phyloP scores from a whole-genome alignment of 139 green algal genomes.

The Micractinium conductrix region DNA sequence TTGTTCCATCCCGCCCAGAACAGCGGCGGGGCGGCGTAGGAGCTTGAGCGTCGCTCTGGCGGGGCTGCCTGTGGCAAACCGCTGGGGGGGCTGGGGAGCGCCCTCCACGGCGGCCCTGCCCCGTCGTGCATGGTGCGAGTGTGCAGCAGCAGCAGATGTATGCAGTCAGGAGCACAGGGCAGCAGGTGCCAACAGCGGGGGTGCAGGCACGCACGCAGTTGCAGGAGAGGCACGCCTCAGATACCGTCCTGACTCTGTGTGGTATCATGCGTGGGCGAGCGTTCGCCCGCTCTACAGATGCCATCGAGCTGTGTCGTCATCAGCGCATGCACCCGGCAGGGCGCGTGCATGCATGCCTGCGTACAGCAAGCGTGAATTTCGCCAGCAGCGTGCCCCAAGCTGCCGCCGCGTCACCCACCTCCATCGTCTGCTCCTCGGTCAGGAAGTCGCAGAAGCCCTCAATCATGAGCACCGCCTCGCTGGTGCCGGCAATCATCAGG shows the following conservation, averaged over 20 bases:
- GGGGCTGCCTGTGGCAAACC: constrained; percentile 38
- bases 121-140: not conserved
- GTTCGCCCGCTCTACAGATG: constrained; percentile 36
- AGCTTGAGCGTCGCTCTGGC: constrained; percentile 27
- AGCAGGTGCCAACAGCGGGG: no score
- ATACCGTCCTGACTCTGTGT: constrained; percentile 51
- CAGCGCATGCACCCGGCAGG: not conserved
- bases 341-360: not conserved
- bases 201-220: not conserved
- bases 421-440: constrained; percentile 87
- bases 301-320: constrained; percentile 21
- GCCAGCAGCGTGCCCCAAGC: not conserved
- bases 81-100: not conserved
- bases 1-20: constrained; percentile 13
- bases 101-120: constrained; percentile 26
- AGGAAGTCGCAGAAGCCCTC: constrained; percentile 97
- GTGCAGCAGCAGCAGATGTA: no score
- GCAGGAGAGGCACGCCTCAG: constrained; percentile 14
- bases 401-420: constrained; percentile 53
- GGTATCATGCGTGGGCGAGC: constrained; percentile 25
- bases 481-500: constrained; percentile 92
- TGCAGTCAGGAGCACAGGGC: no score
- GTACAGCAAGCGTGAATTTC: not conserved
- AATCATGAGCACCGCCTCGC: constrained; percentile 96
- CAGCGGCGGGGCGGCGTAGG: constrained; percentile 30